A percentile compares a stretch with the other conserved stretches of the same genome.
These are phyloP conservation scores for Arctium minus DNA, from an alignment of 129 eudicot genomes.

Conservation along the genomic window DNA sequence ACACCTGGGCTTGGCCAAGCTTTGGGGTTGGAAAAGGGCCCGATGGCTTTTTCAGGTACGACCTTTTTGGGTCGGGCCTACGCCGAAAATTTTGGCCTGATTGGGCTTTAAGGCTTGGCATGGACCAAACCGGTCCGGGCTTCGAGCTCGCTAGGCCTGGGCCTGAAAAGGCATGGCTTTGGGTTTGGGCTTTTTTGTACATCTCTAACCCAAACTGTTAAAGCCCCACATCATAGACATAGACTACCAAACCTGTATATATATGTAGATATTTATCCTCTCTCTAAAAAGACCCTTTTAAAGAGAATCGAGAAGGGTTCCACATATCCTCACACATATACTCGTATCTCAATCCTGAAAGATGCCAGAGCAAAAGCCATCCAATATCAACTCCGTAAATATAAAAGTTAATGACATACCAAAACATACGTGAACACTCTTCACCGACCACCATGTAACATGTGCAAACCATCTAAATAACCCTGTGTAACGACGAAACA, in stretches of 20 bases:
- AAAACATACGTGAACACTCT: neutral
- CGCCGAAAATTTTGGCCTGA: neutral
- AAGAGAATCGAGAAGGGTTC: neutral
- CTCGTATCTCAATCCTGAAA: neutral
- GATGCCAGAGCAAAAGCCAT: neutral
- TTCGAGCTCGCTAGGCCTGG: neutral
- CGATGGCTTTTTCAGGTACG: too few relatives aligned
- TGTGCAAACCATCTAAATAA: constrained; percentile 1
- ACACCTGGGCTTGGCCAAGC: too few relatives aligned
- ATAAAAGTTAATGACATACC: constrained; percentile 14
- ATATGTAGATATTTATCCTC: neutral
- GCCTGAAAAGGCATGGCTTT: neutral
- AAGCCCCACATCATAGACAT: neutral
- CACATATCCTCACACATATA: neutral
- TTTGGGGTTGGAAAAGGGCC: too few relatives aligned
- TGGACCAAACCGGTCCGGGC: neutral
- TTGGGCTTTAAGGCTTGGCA: neutral
- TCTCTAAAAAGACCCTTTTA: neutral
- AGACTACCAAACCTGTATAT: too few relatives aligned
- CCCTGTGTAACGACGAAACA: too few relatives aligned
- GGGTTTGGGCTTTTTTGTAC: neutral
- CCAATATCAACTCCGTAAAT: constrained; percentile 20
- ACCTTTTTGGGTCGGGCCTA: too few relatives aligned
- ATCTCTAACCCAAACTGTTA: neutral
- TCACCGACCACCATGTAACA: constrained; percentile 12